These are phyloP conservation scores for Eucalyptus globulus DNA, from an alignment of 345 rosid species.

Conservation along the genomic window DNA sequence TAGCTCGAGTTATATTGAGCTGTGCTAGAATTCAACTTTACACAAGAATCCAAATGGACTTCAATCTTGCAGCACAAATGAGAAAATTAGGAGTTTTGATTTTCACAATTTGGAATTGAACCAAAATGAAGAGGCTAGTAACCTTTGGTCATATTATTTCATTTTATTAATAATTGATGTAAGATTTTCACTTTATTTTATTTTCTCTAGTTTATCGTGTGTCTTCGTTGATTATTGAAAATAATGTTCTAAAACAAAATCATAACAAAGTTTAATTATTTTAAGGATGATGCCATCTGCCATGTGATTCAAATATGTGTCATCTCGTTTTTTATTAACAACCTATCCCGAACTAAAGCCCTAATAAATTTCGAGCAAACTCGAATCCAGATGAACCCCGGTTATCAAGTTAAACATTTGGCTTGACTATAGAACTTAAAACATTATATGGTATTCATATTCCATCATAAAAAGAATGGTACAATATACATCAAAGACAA, in stretches of 20 bases:
- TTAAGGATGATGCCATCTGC: too few relatives aligned
- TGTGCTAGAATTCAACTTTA: background rate
- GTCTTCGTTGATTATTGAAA: background rate
- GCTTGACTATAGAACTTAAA: background rate
- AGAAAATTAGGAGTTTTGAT: background rate
- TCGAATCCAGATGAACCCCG: accelerated
- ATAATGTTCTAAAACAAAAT: background rate
- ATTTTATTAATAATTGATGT: background rate
- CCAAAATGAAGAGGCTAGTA: background rate
- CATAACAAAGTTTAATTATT: background rate
- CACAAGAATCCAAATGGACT: background rate
- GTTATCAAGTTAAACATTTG: background rate
- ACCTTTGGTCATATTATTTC: background rate
- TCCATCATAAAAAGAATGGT: background rate
- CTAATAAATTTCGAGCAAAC: background rate
- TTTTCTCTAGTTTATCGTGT: background rate
- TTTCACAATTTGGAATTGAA: background rate
- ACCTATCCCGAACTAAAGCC: too few relatives aligned
- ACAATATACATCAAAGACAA: background rate
- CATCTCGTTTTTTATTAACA: too few relatives aligned
- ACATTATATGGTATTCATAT: accelerated
- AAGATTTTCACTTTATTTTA: background rate
- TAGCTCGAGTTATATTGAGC: background rate
- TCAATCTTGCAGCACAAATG: background rate
- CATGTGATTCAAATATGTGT: background rate